phyloP scores from a whole-genome alignment of 2,329 filamentous ascomycete genomes.

The Aspergillus fischeri region DNA sequence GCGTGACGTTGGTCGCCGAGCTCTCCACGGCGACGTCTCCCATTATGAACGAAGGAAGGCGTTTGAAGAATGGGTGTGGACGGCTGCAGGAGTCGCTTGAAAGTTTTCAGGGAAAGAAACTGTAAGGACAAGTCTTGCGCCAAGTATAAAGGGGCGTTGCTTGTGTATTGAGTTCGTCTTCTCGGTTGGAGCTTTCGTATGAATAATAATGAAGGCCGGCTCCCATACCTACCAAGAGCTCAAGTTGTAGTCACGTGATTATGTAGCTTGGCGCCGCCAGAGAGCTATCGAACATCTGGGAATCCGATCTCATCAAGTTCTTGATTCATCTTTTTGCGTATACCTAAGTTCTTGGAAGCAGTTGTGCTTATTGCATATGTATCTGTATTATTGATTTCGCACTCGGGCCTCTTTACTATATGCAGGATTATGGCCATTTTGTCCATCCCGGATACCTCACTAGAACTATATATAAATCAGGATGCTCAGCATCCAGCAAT shows the following conservation, averaged over 20 bases:
- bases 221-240: neutral
- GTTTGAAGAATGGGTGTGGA: neutral
- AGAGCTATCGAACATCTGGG: neutral
- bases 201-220: neutral
- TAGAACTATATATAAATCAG: neutral
- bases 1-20: slow-evolving; percentile 66
- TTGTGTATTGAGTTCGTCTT: neutral
- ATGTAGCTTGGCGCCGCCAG: neutral
- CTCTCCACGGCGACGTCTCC: slow-evolving; percentile 83
- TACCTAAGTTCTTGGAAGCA: neutral
- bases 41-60: slow-evolving; percentile 52
- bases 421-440: neutral
- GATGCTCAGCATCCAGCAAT: neutral
- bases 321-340: neutral
- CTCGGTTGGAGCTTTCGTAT: neutral
- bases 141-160: neutral
- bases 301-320: neutral
- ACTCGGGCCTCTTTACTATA: neutral
- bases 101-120: neutral
- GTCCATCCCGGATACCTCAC: neutral
- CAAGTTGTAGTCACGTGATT: neutral
- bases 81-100: neutral
- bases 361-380: neutral
- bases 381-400: neutral
- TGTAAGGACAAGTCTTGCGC: neutral